These are phyloP conservation scores for Sanghuangporus weigelae DNA, from an alignment of 1,284 basidiomycete genomes.

Conservation along the genomic window DNA sequence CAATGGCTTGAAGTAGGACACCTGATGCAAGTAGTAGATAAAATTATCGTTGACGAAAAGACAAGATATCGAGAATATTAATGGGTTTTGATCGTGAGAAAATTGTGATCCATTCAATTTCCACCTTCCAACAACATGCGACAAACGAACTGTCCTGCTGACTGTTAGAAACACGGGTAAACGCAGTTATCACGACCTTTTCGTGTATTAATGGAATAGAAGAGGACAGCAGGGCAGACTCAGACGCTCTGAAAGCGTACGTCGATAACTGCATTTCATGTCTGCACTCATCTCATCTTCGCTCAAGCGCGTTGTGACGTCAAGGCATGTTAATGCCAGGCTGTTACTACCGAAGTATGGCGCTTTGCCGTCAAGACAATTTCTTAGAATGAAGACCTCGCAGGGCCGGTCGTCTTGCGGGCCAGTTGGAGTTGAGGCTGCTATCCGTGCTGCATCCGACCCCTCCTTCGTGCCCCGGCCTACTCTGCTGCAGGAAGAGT, in stretches of 20 bases:
- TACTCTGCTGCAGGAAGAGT: slow-evolving; percentile 61
- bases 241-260: not conserved
- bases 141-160: no score
- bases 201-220: not conserved
- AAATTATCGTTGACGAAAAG: not conserved
- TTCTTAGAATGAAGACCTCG: not conserved
- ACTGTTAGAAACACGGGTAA: not conserved
- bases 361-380: not conserved
- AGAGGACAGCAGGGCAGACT: not conserved
- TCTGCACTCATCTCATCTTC: not conserved
- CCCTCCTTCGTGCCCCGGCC: slow-evolving; percentile 31
- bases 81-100: not conserved
- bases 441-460: slow-evolving; percentile 39
- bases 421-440: slow-evolving; percentile 58
- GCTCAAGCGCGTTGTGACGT: not conserved
- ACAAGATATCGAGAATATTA: not conserved
- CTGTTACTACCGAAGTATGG: not conserved
- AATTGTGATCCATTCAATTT: not conserved
- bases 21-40: not conserved
- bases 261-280: not conserved
- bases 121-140: no score
- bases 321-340: not conserved
- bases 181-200: not conserved
- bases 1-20: no score
- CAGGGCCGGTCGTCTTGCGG: slow-evolving; percentile 40